A percentile compares a stretch with the other conserved stretches of the same genome.
Conservation (phyloP, 2,329 filamentous ascomycete species). For the Sporothrix schenckii region DNA sequence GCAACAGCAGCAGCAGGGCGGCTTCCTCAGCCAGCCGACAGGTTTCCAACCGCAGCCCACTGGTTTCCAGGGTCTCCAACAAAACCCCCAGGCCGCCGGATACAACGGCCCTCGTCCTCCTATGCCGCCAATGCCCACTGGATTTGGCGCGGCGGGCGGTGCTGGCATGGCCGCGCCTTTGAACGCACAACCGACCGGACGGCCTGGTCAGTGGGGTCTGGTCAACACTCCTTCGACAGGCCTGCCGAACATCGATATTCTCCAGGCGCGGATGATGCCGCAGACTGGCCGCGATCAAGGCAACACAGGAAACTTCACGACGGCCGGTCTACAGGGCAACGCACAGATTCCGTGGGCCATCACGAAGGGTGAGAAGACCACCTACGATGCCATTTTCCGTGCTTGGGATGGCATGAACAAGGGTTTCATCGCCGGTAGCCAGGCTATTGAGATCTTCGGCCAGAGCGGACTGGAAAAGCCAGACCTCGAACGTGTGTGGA, state of each 20-base stretch:
- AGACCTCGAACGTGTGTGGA: constrained; percentile 93
- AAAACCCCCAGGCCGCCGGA: constrained; percentile 73
- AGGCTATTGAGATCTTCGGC: constrained; percentile 95
- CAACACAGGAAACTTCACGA: constrained; percentile 64
- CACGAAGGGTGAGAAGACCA: constrained; percentile 96
- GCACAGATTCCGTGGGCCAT: constrained; percentile 98
- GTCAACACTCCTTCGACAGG: constrained; percentile 91
- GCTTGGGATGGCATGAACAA: constrained; percentile 96
- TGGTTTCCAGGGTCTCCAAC: constrained; percentile 64
- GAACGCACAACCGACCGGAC: constrained; percentile 91
- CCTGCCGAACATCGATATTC: constrained; percentile 87
- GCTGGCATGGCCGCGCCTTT: constrained; percentile 71
- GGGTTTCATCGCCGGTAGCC: constrained; percentile 87
- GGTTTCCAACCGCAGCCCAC: constrained; percentile 70
- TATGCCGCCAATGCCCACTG: constrained; percentile 77
- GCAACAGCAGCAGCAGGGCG: constrained; percentile 55
- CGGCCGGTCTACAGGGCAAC: constrained; percentile 85
- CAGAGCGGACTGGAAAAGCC: constrained; percentile 91
- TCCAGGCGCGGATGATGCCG: constrained; percentile 96
- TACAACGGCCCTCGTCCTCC: constrained; percentile 81
- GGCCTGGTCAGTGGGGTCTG: constrained; percentile 95
- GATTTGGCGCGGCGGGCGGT: constrained; percentile 57
- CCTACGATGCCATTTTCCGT: constrained; percentile 92
- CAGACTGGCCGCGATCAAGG: constrained; percentile 85
- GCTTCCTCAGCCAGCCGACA: constrained; percentile 60